These are phyloP conservation scores for Talaromyces ruber DNA, from an alignment of 495 filamentous ascomycete species.

Conservation along the genomic window DNA sequence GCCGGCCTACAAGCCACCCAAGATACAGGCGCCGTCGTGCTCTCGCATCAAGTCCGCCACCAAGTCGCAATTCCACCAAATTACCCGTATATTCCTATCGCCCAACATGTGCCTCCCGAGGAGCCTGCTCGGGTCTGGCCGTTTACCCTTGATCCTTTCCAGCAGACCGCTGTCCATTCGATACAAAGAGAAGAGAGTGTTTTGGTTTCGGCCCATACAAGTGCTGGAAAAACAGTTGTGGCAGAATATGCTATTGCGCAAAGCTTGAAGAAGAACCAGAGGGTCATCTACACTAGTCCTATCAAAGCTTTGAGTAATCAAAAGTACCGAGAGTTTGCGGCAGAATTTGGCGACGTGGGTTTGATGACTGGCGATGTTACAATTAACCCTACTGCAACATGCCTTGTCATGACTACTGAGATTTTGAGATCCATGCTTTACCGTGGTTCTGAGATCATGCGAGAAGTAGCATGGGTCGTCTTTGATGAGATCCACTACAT, in stretches of 20 bases:
- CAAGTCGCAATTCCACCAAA: slow-evolving; percentile 91
- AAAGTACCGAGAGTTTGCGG: slow-evolving; percentile 92
- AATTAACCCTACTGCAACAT: slow-evolving; percentile 96
- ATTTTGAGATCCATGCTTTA: slow-evolving; percentile 99
- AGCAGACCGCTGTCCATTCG: slow-evolving; percentile 82
- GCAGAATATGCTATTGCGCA: slow-evolving; percentile 98
- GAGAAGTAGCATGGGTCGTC: slow-evolving; percentile 93
- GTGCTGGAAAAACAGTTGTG: slow-evolving; percentile 95
- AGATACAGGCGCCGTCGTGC: slow-evolving; percentile 58
- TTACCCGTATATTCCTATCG: slow-evolving; percentile 88
- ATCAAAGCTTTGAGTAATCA: slow-evolving; percentile 99
- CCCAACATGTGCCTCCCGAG: slow-evolving; percentile 77
- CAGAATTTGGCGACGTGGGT: slow-evolving; percentile 93
- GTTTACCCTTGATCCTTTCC: slow-evolving; percentile 95
- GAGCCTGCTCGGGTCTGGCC: slow-evolving; percentile 74
- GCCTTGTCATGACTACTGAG: slow-evolving; percentile 98
- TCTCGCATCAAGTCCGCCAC: slow-evolving; percentile 96
- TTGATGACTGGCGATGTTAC: slow-evolving; percentile 99
- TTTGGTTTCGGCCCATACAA: slow-evolving; percentile 92
- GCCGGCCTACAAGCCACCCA: slow-evolving; percentile 69
- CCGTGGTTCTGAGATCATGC: slow-evolving; percentile 97
- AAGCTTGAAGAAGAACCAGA: slow-evolving; percentile 91
- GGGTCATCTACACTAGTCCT: slow-evolving; percentile 98
- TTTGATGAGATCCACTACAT: slow-evolving; percentile 99
- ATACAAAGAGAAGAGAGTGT: slow-evolving; percentile 95